phyloP scores from a whole-genome alignment of 148 eudicot genomes.

The Vaccinium corymbosum region DNA sequence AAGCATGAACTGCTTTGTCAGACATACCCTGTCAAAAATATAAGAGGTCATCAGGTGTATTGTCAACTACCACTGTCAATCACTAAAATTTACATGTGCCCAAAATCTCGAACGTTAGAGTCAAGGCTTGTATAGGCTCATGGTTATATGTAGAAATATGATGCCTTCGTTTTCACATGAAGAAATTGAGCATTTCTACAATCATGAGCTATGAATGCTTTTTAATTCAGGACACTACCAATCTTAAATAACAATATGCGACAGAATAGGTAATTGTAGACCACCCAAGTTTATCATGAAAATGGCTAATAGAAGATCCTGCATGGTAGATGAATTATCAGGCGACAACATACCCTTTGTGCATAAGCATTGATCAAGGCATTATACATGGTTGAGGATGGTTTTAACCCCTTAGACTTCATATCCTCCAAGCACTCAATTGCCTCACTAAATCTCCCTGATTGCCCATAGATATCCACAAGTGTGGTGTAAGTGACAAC shows the following conservation, averaged over 20 bases:
- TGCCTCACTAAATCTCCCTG: slow-evolving; percentile 88
- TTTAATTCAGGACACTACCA: neutral
- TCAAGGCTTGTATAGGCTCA: neutral
- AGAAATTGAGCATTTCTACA: neutral
- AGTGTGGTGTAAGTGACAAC: slow-evolving; percentile 88
- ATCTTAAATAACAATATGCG: neutral
- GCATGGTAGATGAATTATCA: neutral
- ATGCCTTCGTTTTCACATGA: neutral
- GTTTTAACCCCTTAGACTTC: slow-evolving; percentile 85
- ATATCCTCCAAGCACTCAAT: slow-evolving; percentile 91
- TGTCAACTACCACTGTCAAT: slow-evolving; percentile 1
- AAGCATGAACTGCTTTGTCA: slow-evolving; percentile 84
- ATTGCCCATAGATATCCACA: slow-evolving; percentile 76
- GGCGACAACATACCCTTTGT: slow-evolving; percentile 58
- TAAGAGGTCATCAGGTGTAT: neutral
- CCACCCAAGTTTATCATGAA: neutral
- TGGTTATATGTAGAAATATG: neutral
- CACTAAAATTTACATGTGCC: neutral
- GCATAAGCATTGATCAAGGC: slow-evolving; percentile 98
- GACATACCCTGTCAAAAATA: slow-evolving; percentile 68
- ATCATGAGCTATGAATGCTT: neutral
- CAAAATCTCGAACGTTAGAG: neutral
- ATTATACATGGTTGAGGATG: slow-evolving; percentile 86
- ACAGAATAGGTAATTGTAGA: neutral
- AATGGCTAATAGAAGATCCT: neutral